Evolutionary conservation across 805 yeast species (phyloP), one percentile per base, ranked within the genome.

Genomic region (Ogataea corticis): DNA sequence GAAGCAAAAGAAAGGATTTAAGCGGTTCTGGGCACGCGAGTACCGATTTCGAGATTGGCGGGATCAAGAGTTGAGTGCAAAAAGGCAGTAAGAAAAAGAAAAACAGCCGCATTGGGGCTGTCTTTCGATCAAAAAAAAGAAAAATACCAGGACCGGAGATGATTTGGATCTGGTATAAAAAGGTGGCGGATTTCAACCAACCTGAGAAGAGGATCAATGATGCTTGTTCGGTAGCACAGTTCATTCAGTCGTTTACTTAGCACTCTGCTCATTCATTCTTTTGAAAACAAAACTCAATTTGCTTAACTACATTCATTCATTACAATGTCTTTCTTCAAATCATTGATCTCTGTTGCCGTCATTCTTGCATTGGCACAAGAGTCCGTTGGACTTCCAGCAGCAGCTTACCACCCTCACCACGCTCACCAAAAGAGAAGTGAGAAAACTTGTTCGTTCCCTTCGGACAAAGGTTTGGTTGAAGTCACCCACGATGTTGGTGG

Each of bases 381-480:
- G 27, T 41, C 48, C 21, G 19, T 38, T 15, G 41, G 52, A 29
- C 42, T 42, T 27, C 58, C 60, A 35, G 56, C 51, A 18, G 38
- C 41, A 9, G 41, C 41, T 7, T 39, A 36, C 40, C 61, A 55
- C 42, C 40, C 29, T 15, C 61, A 56, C 42, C 61, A 56, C 28
- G 49, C 42, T 28, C 57, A 55, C 38, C 45, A 51, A 29, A 58
- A 59, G 38, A 57, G 64, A 57, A 28, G 40, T 28, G 60, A 63
- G 21, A 56, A 51, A 74, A 77, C 33, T 64, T 88, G 96, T 67
- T 53, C 76, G 3, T 87, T 89, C 69, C 96, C 96, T 29, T 52
- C 74, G 18, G 70, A 76, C 55, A 71, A 71, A 19, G 90, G 89
- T 7, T 72, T 90, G 57, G 92, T 89, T 14, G 70, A 82, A 2